phyloP scores from a whole-genome alignment of 169 alveolate genomes.

The Plasmodium chabaudi region DNA sequence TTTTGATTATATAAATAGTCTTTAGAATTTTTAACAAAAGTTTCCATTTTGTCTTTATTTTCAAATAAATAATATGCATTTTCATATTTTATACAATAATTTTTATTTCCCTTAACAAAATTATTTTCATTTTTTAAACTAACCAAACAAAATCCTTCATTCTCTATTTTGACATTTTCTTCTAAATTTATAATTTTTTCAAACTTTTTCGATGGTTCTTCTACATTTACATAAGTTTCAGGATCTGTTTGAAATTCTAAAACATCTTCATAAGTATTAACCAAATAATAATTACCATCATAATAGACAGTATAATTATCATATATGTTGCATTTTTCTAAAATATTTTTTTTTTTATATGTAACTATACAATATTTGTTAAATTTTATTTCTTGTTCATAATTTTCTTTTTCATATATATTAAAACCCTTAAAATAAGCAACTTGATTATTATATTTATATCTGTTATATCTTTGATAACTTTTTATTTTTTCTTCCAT shows the following conservation, averaged over 20 bases:
- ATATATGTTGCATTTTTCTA: slow-evolving; percentile 47
- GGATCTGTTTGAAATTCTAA: slow-evolving; percentile 30
- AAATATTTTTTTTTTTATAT: slow-evolving; percentile 49
- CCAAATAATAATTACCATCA: slow-evolving; percentile 34
- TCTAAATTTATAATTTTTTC: slow-evolving; percentile 29
- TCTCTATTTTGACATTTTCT: slow-evolving; percentile 27
- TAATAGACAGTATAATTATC: slow-evolving; percentile 50
- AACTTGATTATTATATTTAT: slow-evolving; percentile 43
- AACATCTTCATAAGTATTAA: slow-evolving; percentile 45
- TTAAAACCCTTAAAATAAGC: slow-evolving; percentile 73
- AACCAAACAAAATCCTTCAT: slow-evolving; percentile 71
- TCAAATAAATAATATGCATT: slow-evolving; percentile 50
- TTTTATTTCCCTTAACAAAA: slow-evolving; percentile 59
- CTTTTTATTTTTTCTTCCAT: slow-evolving; percentile 44
- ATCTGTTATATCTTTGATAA: slow-evolving; percentile 53
- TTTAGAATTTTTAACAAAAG: slow-evolving; percentile 29
- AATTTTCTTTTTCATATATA: slow-evolving; percentile 67
- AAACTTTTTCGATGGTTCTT: slow-evolving; percentile 28
- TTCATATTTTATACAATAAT: slow-evolving; percentile 51
- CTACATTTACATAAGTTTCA: slow-evolving; percentile 20
- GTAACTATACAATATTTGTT: slow-evolving; percentile 63
- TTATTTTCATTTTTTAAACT: slow-evolving; percentile 39
- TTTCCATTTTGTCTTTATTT: slow-evolving; percentile 50
- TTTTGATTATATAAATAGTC: slow-evolving; percentile 50
- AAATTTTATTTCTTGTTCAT: slow-evolving; percentile 59